Conservation (phyloP, 192 early-diverging fungal species). For the Entomortierella beljakovae region DNA sequence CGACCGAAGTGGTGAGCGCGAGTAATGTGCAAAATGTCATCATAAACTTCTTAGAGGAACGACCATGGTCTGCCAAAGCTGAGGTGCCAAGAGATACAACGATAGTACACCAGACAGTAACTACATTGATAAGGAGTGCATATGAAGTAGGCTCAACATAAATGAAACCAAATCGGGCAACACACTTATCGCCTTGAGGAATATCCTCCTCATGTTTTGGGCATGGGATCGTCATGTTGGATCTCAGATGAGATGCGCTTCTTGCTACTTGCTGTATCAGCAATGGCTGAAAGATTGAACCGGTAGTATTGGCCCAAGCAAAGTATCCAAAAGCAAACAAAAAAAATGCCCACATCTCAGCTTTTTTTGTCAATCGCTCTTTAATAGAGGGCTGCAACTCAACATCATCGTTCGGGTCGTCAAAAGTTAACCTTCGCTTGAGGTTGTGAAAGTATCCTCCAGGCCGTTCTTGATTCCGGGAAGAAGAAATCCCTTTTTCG, state of each 20-base stretch:
- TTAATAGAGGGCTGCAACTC: constrained; percentile 18
- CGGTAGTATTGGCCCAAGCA: constrained; percentile 29
- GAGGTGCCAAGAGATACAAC: constrained; percentile 46
- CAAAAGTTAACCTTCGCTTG: neutral
- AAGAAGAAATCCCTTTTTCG: too few species aligned
- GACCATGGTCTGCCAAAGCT: constrained; percentile 57
- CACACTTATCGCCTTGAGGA: constrained; percentile 21
- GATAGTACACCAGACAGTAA: constrained; percentile 50
- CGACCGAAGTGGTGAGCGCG: constrained; percentile 42
- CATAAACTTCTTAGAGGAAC: constrained; percentile 27
- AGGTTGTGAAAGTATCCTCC: too few species aligned
- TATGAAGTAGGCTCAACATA: constrained; percentile 35
- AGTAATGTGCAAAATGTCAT: constrained; percentile 37
- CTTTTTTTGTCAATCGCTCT: constrained; percentile 32
- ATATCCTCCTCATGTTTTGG: constrained; percentile 17
- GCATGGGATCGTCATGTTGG: constrained; percentile 12
- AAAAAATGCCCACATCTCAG: constrained; percentile 40
- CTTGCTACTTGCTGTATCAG: constrained; percentile 30
- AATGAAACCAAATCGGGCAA: constrained; percentile 39
- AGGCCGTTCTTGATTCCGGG: too few species aligned
- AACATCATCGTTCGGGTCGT: neutral
- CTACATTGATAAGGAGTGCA: constrained; percentile 37
- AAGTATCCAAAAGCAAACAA: constrained; percentile 40
- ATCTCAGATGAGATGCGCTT: constrained; percentile 20
- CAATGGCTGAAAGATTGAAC: constrained; percentile 30